Percentiles rank a stretch among this genome's conserved stretches.
These are phyloP conservation scores for Sorghum bicolor DNA, from an alignment of 176 grass and related monocot species.

Conservation along the genomic window Sorghum_bicolor_NCBIv3 NC_012879.2:58331501-58332000, in stretches of 20 bases:
- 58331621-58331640: slow-evolving; percentile 15
- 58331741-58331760: background rate
- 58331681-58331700: slow-evolving; percentile 2
- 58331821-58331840: background rate
- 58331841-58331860: background rate
- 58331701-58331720: background rate
- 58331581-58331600: background rate
- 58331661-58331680: background rate
- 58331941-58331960: slow-evolving; percentile 50
- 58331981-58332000: slow-evolving; percentile 36
- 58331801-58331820: background rate
- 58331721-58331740: slow-evolving; percentile 25
- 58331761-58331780: slow-evolving; percentile 33
- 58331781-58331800: slow-evolving; percentile 24
- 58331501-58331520: slow-evolving; percentile 46
- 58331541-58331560: slow-evolving; percentile 49
- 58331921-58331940: slow-evolving; percentile 44
- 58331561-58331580: slow-evolving; percentile 20
- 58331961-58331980: slow-evolving; percentile 36
- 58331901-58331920: slow-evolving; percentile 34
- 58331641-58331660: slow-evolving; percentile 37
- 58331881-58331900: slow-evolving; percentile 36
- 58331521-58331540: slow-evolving; percentile 34
- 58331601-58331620: slow-evolving; percentile 29
- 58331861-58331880: slow-evolving; percentile 29